Base-by-base conservation (phyloP, 73 alveolate species). In the Uronychia setigera region DNA sequence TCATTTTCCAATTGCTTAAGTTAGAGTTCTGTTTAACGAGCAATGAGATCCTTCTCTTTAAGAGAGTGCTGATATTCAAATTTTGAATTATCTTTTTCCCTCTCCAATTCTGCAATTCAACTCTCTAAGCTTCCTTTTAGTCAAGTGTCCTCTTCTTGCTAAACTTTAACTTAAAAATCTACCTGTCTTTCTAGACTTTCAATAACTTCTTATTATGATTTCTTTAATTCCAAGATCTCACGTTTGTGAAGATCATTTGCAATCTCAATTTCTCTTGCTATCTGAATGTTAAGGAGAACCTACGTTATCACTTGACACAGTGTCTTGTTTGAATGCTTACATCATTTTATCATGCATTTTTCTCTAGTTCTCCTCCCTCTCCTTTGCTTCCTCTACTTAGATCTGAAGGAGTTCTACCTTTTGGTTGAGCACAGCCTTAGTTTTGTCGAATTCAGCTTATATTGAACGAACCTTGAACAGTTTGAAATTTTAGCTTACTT, bases 301-400 rank as follows among this genome's bases (percentile, higher is more conserved):
- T 19, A 46, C 67, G 19, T 19, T 46, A 19, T 46, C 67, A 19
- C 67, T 46, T 11, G 5, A 11, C n/a, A 11, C 67, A 19, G 67
- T 46, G 19, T 46, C 67, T 19, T 46, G 67, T 46, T 5, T 11
- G 67, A 78, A 27, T 31, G 84, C 84, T 19, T 33, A 74, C 77
- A 78, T 32, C 84, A 78, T 78, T n/a, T 74, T 33, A 32, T 78
- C 84, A 78, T 78, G 35, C 84, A 78, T 78, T 34, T 78, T 78
- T 32, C 35, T 78, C 35, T 78, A 76, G 32, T 34, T 34, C n/a
- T n/a, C 33, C 74, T 78, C 76, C 33, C 84, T 78, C 33, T 78
- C 84, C n/a, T 19, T 31, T 0, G n/a, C 25, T 29, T 78, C 84
- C 1, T 13, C 14, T 1, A 78, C 75, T 78, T 78, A 35, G 5